Conservation (phyloP, 2,329 filamentous ascomycete genomes). For the Colletotrichum echinochloae region DNA sequence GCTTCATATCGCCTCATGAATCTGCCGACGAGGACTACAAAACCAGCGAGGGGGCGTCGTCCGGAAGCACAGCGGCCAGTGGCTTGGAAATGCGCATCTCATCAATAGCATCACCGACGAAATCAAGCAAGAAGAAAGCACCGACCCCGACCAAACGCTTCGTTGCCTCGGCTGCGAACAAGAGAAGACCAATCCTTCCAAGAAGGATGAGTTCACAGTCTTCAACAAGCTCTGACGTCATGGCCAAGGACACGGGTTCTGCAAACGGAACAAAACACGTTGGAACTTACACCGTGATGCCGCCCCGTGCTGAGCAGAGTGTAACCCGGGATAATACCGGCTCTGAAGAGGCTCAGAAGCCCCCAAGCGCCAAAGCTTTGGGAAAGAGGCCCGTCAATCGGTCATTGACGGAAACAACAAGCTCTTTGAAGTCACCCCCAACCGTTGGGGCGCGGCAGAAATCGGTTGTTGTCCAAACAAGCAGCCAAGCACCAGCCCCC, state of each 20-base stretch:
- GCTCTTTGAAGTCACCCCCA: constrained; percentile 20
- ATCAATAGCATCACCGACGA: constrained; percentile 45
- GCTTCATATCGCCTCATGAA: constrained; percentile 68
- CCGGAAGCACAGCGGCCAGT: constrained; percentile 54
- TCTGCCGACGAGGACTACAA: constrained; percentile 58
- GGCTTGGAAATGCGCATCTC: constrained; percentile 47
- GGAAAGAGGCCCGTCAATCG: constrained; percentile 59
- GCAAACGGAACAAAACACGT: constrained; percentile 44
- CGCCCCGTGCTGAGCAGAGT: constrained; percentile 47
- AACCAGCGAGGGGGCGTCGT: constrained; percentile 52
- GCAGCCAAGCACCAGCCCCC: constrained; percentile 17
- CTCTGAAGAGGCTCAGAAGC: constrained; percentile 20
- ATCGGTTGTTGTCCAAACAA: constrained; percentile 26
- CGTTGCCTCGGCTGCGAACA: constrained; percentile 57
- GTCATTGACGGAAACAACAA: constrained; percentile 10
- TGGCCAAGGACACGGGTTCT: constrained; percentile 48
- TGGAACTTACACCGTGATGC: constrained; percentile 44
- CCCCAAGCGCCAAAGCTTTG: constrained; percentile 58
- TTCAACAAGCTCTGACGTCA: constrained; percentile 51
- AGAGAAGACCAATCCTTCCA: constrained; percentile 59
- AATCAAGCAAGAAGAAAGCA: constrained; percentile 47
- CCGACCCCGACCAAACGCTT: constrained; percentile 52
- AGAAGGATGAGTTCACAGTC: constrained; percentile 63
- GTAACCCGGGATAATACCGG: constrained; percentile 13
- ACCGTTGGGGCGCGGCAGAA: constrained; percentile 21